Evolutionary conservation across 1,284 basidiomycete species (phyloP).

Genomic region (Boletus mariae): DNA sequence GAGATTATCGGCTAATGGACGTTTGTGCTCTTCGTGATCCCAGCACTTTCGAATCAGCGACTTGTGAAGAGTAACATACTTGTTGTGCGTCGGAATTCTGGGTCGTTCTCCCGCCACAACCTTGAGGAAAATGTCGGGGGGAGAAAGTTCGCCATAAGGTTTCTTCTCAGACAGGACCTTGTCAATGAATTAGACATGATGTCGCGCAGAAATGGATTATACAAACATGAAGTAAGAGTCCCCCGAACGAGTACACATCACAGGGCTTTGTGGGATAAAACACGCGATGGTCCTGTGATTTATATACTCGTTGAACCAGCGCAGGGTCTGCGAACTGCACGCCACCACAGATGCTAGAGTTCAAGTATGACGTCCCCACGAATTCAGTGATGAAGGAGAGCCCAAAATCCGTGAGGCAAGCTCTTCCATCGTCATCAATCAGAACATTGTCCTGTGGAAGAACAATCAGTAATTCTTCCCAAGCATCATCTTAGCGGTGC

Average conservation of each 20-base stretch:
- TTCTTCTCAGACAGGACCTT: conserved; percentile 26
- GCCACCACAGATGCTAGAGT: conserved; percentile 30
- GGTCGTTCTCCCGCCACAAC: conserved; percentile 17
- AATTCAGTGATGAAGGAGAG: conserved; percentile 35
- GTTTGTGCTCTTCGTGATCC: conserved; percentile 15
- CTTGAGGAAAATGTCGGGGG: not conserved
- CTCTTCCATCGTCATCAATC: conserved; percentile 21
- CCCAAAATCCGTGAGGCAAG: conserved; percentile 36
- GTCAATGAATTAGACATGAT: conserved; percentile 9
- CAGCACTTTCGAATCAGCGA: conserved; percentile 21
- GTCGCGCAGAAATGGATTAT: not conserved
- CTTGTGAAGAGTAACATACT: conserved; percentile 9
- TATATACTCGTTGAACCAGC: conserved; percentile 18
- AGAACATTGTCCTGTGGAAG: conserved; percentile 28
- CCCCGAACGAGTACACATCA: conserved; percentile 34
- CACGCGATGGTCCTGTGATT: not conserved
- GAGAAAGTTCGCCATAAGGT: conserved; percentile 17
- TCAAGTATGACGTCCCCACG: conserved; percentile 33
- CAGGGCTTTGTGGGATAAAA: conserved; percentile 23
- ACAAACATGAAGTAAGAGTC: conserved; percentile 29
- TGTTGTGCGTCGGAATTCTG: conserved; percentile 7
- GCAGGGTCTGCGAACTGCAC: conserved; percentile 38
- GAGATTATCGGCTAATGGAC: conserved; percentile 18
- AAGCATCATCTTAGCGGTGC: not conserved
- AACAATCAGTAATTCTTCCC: not conserved